These are phyloP conservation scores for Grosmannia penicillata DNA, from an alignment of 2,329 filamentous ascomycete species.

Conservation along the genomic window DNA sequence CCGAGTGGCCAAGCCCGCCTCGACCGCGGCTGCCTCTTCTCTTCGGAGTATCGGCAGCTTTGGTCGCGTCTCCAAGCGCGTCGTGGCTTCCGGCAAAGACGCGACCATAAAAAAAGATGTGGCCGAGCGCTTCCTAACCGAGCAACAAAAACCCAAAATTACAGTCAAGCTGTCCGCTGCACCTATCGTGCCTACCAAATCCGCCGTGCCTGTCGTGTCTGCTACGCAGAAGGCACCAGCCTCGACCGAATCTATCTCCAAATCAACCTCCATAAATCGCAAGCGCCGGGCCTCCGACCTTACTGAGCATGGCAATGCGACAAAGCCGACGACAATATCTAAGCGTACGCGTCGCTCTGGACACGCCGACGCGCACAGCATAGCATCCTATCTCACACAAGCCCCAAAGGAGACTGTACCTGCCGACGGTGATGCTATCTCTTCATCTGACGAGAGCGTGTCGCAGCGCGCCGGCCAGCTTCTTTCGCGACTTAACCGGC, in stretches of 20 bases:
- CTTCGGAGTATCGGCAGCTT: conserved; percentile 10
- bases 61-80: conserved; percentile 12
- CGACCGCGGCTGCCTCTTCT: not conserved
- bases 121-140: conserved; percentile 16
- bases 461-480: conserved; percentile 17
- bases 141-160: conserved; percentile 28
- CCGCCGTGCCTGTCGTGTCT: too few species aligned
- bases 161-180: conserved; percentile 2
- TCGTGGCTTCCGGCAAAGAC: conserved; percentile 8
- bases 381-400: conserved; percentile 8
- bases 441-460: not conserved
- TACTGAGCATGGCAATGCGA: not conserved
- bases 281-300: conserved; percentile 7
- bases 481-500: conserved; percentile 25
- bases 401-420: not conserved
- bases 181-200: not conserved
- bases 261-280: not conserved
- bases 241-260: not conserved
- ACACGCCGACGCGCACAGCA: conserved; percentile 8
- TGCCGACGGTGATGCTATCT: not conserved
- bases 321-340: not conserved
- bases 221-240: not conserved
- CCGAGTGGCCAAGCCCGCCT: conserved; percentile 5
- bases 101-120: conserved; percentile 8
- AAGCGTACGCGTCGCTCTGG: conserved; percentile 7